Percentiles rank a stretch among this genome's conserved stretches.
Conservation (phyloP, 768 basidiomycete species). For the Boletus rex-veris region DNA sequence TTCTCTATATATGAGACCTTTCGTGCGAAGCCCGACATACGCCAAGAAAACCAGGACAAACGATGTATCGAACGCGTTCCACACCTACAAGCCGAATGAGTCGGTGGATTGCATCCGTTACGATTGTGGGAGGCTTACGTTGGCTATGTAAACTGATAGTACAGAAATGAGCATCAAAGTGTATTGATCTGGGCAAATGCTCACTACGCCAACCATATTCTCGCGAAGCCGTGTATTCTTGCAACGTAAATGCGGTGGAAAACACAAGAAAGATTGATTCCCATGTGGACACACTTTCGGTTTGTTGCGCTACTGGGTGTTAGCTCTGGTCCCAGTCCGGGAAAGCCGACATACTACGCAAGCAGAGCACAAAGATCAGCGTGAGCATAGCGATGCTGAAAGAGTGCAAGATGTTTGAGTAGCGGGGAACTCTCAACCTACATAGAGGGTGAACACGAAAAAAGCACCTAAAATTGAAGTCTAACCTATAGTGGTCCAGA, state of each 20-base stretch:
- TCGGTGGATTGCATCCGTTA: background rate
- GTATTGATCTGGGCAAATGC: slow-evolving; percentile 30
- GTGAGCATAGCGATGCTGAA: slow-evolving; percentile 69
- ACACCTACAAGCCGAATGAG: slow-evolving; percentile 50
- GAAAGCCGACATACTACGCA: slow-evolving; percentile 54
- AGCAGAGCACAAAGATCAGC: slow-evolving; percentile 66
- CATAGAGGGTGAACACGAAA: background rate
- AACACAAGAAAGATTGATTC: slow-evolving; percentile 76
- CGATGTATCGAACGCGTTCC: slow-evolving; percentile 85
- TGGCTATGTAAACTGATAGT: slow-evolving; percentile 72
- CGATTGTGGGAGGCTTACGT: slow-evolving; percentile 43
- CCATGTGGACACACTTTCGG: slow-evolving; percentile 48
- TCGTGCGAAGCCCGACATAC: slow-evolving; percentile 62
- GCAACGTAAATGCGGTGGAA: slow-evolving; percentile 72
- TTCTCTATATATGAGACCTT: slow-evolving; percentile 55
- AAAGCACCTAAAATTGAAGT: background rate
- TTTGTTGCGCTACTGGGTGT: slow-evolving; percentile 50
- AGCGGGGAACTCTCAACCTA: slow-evolving; percentile 79
- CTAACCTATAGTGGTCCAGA: slow-evolving; percentile 78
- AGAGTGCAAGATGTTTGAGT: slow-evolving; percentile 74
- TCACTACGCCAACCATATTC: slow-evolving; percentile 86
- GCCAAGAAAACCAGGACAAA: slow-evolving; percentile 67
- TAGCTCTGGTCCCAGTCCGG: background rate
- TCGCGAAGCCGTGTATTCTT: slow-evolving; percentile 83
- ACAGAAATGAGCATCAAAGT: background rate